Evolutionary conservation across 2,329 filamentous ascomycete species (phyloP).

Genomic region (Nemania abortiva): DNA sequence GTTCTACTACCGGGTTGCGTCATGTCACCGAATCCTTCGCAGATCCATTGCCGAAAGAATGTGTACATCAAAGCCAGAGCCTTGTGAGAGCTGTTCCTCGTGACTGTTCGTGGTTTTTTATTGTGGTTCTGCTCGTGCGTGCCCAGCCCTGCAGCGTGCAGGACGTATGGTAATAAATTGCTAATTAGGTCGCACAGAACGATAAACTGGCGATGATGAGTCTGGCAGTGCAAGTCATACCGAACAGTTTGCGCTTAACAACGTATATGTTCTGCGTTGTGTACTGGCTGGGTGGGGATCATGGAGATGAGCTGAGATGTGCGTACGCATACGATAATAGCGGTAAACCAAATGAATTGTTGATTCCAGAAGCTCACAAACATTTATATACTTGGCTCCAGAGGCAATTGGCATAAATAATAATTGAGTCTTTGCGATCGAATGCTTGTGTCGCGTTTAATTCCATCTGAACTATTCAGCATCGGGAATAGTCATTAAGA

Average conservation of each 20-base stretch:
- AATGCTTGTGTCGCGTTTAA: too few relatives aligned
- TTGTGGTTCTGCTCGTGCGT: background rate
- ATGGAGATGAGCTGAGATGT: too few relatives aligned
- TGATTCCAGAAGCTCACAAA: too few relatives aligned
- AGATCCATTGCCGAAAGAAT: conserved; percentile 14
- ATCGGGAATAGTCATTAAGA: too few relatives aligned
- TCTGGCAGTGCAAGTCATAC: background rate
- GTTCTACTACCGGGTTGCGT: conserved; percentile 18
- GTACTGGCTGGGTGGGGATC: background rate
- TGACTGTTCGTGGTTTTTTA: background rate
- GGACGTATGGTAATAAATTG: conserved; percentile 7
- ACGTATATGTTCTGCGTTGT: background rate
- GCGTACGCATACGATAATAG: too few relatives aligned
- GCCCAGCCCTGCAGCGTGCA: background rate
- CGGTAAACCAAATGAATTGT: too few relatives aligned
- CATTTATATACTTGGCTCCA: too few relatives aligned
- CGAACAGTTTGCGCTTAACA: background rate
- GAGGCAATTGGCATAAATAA: too few relatives aligned
- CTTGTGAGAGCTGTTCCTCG: conserved; percentile 12
- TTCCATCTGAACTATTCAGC: too few relatives aligned
- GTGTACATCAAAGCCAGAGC: conserved; percentile 24
- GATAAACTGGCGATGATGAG: background rate
- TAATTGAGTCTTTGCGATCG: too few relatives aligned
- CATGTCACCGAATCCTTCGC: conserved; percentile 35
- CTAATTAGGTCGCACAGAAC: background rate